Conservation (phyloP, 352 stramenopile species). For the Halophytophthora batemanensis region DNA sequence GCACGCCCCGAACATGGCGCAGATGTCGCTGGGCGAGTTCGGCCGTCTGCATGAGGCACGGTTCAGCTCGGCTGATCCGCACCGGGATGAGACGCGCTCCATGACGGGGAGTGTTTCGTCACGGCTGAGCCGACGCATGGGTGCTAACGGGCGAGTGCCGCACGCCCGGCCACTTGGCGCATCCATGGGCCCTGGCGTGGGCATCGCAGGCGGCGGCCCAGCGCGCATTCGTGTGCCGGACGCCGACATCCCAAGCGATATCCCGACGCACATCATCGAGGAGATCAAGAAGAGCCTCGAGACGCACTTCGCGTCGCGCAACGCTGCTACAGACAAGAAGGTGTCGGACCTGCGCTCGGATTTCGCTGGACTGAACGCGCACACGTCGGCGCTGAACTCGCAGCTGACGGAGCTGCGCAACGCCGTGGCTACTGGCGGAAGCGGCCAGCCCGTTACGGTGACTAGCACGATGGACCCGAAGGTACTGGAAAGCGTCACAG, state of each 20-base stretch:
- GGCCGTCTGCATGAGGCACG: constrained; percentile 6
- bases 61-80: background rate
- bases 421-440: constrained; percentile 30
- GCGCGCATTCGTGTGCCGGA: constrained; percentile 40
- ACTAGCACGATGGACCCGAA: constrained; percentile 18
- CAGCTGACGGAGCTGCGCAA: constrained; percentile 58
- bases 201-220: constrained; percentile 4
- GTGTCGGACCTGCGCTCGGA: constrained; percentile 60
- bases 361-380: constrained; percentile 41
- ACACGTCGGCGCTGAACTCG: constrained; percentile 34
- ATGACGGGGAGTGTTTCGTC: constrained; percentile 25
- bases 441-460: constrained; percentile 6
- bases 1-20: background rate
- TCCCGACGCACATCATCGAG: constrained; percentile 45
- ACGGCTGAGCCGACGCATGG: constrained; percentile 17
- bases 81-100: constrained; percentile 34
- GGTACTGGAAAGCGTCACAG: constrained; percentile 35
- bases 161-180: constrained; percentile 21
- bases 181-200: constrained; percentile 10
- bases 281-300: constrained; percentile 71
- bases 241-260: constrained; percentile 40
- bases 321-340: constrained; percentile 61
- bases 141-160: constrained; percentile 18
- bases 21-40: constrained; percentile 11
- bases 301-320: constrained; percentile 52